Evolutionary conservation across 1,139 yeast species (phyloP).

Genomic region (Hyphopichia fennica): DNA sequence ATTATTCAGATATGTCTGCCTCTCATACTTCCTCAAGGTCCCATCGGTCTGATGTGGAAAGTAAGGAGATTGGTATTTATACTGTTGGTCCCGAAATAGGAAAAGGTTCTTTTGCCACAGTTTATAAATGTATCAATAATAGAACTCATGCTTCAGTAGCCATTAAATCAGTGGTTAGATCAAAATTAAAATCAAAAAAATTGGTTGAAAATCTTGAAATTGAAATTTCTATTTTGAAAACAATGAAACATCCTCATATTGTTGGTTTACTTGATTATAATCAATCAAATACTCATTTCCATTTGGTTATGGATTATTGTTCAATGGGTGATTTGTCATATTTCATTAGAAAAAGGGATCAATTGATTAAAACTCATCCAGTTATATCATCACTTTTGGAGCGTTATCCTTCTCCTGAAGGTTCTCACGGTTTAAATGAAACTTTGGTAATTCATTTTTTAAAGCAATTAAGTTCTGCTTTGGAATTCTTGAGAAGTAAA

Average conservation of each 20-base stretch:
- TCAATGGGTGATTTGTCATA: conserved; percentile 90
- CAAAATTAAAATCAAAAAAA: conserved; percentile 81
- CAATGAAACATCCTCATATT: conserved; percentile 88
- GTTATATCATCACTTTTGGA: conserved; percentile 72
- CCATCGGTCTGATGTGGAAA: neutral
- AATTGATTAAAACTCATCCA: conserved; percentile 74
- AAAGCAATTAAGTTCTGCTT: conserved; percentile 82
- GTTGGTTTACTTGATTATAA: conserved; percentile 83
- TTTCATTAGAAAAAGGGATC: conserved; percentile 75
- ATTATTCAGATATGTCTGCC: conserved; percentile 2
- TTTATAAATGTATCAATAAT: conserved; percentile 38
- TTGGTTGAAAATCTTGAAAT: conserved; percentile 86
- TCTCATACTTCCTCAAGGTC: conserved; percentile 1
- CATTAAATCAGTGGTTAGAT: conserved; percentile 80
- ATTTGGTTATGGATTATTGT: conserved; percentile 95
- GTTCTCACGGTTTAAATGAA: conserved; percentile 77
- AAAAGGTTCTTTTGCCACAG: conserved; percentile 53
- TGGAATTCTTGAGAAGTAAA: conserved; percentile 75
- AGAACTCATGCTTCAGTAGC: conserved; percentile 68
- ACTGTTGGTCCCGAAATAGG: conserved; percentile 49
- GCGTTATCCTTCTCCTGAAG: conserved; percentile 80
- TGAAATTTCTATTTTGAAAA: conserved; percentile 83
- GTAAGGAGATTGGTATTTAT: conserved; percentile 27
- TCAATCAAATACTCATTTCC: conserved; percentile 77
- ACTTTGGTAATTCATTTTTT: conserved; percentile 79